phyloP scores from a whole-genome alignment of 768 basidiomycete genomes.

The Xerocomus potaroensis region DNA sequence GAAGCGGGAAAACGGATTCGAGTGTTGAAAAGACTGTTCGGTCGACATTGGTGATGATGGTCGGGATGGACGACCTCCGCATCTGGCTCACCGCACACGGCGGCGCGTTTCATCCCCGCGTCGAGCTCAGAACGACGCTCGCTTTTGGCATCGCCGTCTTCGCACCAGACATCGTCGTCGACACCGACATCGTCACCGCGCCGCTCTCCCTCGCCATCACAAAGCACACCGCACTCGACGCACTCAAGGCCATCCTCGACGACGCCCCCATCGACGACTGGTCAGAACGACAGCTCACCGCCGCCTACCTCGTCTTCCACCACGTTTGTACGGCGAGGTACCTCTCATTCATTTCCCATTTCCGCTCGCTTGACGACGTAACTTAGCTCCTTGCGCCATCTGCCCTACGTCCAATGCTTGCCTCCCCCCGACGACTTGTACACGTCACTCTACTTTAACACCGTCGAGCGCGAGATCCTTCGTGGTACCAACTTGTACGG shows the following conservation, averaged over 20 bases:
- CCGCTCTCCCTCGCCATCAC: conserved; percentile 67
- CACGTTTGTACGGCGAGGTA: conserved; percentile 45
- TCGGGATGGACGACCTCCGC: conserved; percentile 33
- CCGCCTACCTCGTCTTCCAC: conserved; percentile 63
- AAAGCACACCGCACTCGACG: conserved; percentile 40
- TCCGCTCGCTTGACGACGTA: conserved; percentile 3
- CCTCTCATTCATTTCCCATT: background rate
- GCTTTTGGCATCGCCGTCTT: conserved; percentile 48
- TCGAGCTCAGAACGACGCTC: too few species aligned
- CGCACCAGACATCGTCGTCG: conserved; percentile 45
- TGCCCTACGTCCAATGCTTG: conserved; percentile 63
- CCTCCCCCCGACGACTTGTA: conserved; percentile 53
- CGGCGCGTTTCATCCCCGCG: conserved; percentile 47
- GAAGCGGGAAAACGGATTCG: conserved; percentile 79
- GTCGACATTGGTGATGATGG: conserved; percentile 15
- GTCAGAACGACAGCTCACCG: conserved; percentile 65
- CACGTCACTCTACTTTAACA: conserved; percentile 73
- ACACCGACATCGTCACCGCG: conserved; percentile 58
- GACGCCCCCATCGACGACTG: conserved; percentile 34
- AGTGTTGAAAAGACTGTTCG: conserved; percentile 59
- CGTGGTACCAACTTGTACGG: conserved; percentile 78
- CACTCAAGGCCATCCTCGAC: conserved; percentile 40
- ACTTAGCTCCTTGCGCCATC: conserved; percentile 33
- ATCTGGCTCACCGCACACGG: conserved; percentile 48
- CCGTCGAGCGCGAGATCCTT: conserved; percentile 58